Evolutionary conservation across 2,329 filamentous ascomycete species (phyloP).

Genomic region (Diaporthe capsici): DNA sequence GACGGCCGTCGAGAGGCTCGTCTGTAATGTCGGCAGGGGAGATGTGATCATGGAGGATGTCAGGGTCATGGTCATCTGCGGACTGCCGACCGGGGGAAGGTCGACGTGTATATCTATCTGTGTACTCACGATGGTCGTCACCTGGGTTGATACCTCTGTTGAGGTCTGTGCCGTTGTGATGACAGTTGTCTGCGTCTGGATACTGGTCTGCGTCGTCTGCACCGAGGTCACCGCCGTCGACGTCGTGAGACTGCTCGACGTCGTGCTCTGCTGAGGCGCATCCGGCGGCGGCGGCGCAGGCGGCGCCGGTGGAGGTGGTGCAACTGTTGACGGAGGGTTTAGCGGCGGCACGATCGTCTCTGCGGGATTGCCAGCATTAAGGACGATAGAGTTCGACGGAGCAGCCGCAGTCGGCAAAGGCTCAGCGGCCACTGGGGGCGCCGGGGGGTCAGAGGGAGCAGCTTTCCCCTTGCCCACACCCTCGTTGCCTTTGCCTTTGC

Average conservation of each 20-base stretch:
- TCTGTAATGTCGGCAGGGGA: constrained; percentile 2
- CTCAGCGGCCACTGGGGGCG: constrained; percentile 6
- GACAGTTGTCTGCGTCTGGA: constrained; percentile 18
- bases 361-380: constrained; percentile 4
- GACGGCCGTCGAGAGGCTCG: constrained; percentile 6
- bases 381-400: constrained; percentile 19
- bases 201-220: constrained; percentile 18
- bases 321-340: constrained; percentile 29
- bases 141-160: constrained; percentile 4
- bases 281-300: background rate
- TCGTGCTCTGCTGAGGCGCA: background rate
- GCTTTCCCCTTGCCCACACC: background rate
- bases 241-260: constrained; percentile 19
- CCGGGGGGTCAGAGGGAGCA: background rate
- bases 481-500: background rate
- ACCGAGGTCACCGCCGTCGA: constrained; percentile 24
- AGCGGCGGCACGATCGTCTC: constrained; percentile 28
- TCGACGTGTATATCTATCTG: background rate
- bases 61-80: constrained; percentile 1
- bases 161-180: constrained; percentile 19
- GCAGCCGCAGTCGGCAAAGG: constrained; percentile 11
- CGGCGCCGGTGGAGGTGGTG: background rate
- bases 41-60: constrained; percentile 17
- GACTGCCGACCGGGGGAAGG: background rate
- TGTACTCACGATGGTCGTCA: constrained; percentile 31